Conservation (phyloP, 2,329 filamentous ascomycete species). For the Fusarium lyarnte region DNA sequence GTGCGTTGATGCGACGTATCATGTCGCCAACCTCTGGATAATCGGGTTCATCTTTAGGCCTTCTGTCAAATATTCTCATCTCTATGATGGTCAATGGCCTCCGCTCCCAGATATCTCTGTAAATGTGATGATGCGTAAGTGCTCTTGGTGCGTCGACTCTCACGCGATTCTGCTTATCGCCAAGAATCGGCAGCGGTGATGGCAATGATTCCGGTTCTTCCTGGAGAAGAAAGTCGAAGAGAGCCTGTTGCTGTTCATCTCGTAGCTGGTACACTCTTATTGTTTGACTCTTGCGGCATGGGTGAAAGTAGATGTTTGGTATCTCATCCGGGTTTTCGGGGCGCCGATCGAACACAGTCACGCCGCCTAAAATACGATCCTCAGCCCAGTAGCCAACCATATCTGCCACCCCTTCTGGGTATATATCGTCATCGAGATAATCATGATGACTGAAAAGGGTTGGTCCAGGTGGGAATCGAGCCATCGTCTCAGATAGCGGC, state of each 20-base stretch:
- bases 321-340: background rate
- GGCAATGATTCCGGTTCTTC: background rate
- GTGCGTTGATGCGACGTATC: constrained; percentile 1
- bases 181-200: constrained; percentile 11
- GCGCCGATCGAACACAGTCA: constrained; percentile 3
- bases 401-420: constrained; percentile 12
- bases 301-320: constrained; percentile 21
- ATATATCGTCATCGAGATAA: constrained; percentile 23
- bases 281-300: constrained; percentile 14
- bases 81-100: constrained; percentile 1
- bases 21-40: constrained; percentile 16
- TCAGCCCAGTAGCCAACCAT: constrained; percentile 30
- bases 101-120: constrained; percentile 28
- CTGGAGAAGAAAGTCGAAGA: constrained; percentile 10
- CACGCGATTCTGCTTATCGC: constrained; percentile 6
- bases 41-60: constrained; percentile 19
- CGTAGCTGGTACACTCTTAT: constrained; percentile 23
- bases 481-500: background rate
- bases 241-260: constrained; percentile 9
- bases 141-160: constrained; percentile 11
- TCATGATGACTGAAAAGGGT: constrained; percentile 21
- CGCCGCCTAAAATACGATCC: constrained; percentile 19
- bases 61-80: background rate
- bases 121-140: constrained; percentile 11
- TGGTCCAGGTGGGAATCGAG: background rate